phyloP scores from a whole-genome alignment of 192 early-diverging fungal genomes.

The Backusella circina region DNA sequence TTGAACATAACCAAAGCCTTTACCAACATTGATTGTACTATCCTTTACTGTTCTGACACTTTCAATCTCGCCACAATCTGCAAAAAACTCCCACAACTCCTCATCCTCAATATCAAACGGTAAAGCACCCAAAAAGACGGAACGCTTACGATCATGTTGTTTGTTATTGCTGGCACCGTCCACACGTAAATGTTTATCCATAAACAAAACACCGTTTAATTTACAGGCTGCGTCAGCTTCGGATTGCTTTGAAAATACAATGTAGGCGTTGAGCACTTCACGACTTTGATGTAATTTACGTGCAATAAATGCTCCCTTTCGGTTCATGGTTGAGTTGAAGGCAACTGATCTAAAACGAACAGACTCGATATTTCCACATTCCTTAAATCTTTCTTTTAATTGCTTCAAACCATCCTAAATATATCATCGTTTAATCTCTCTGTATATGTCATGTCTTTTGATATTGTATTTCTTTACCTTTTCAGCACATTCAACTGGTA shows the following conservation, averaged over 20 bases:
- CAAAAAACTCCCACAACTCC: conserved; percentile 68
- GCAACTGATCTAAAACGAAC: conserved; percentile 88
- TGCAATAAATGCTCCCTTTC: conserved; percentile 80
- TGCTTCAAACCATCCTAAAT: conserved; percentile 58
- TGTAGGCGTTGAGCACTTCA: conserved; percentile 85
- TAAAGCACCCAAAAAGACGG: conserved; percentile 72
- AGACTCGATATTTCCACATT: conserved; percentile 74
- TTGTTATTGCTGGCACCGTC: conserved; percentile 52
- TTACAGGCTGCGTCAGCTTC: conserved; percentile 49
- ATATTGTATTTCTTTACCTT: conserved; percentile 37
- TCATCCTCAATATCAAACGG: conserved; percentile 73
- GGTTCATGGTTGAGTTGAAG: conserved; percentile 63
- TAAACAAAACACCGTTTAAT: conserved; percentile 79
- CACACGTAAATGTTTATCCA: conserved; percentile 86
- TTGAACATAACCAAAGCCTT: conserved; percentile 93
- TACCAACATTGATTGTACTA: conserved; percentile 79
- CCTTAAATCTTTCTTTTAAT: conserved; percentile 62
- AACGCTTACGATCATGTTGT: conserved; percentile 71
- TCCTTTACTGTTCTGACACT: conserved; percentile 87
- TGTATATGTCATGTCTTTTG: background rate
- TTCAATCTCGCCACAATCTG: conserved; percentile 65
- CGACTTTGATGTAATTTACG: conserved; percentile 83
- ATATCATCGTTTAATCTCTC: background rate
- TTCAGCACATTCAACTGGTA: conserved; percentile 62
- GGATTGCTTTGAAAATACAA: conserved; percentile 66